Evolutionary conservation across 2,329 filamentous ascomycete genomes (phyloP).

Genomic region (Lizonia empirigonia): DNA sequence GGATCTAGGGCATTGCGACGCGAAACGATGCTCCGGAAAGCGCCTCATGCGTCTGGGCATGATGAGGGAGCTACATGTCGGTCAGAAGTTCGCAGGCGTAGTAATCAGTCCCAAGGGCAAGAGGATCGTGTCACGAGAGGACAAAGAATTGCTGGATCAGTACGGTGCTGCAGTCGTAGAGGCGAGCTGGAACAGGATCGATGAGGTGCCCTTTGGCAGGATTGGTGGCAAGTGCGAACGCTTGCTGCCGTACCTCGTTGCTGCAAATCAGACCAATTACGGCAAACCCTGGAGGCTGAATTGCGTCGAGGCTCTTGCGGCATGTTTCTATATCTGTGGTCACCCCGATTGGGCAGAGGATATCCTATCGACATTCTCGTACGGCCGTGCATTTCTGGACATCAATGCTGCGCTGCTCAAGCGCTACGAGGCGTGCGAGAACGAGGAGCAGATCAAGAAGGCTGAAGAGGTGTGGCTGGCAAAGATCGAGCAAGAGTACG

Average conservation of each 20-base stretch:
- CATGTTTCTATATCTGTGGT: conserved; percentile 91
- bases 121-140: conserved; percentile 79
- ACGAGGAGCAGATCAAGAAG: conserved; percentile 81
- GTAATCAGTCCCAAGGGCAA: conserved; percentile 97
- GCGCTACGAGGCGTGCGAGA: conserved; percentile 80
- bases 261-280: conserved; percentile 97
- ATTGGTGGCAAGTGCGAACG: conserved; percentile 95
- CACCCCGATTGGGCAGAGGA: conserved; percentile 88
- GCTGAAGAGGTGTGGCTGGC: conserved; percentile 87
- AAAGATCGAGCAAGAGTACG: conserved; percentile 87
- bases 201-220: conserved; percentile 86
- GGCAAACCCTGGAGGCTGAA: conserved; percentile 94
- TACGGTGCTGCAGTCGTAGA: conserved; percentile 95
- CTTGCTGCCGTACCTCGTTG: conserved; percentile 84
- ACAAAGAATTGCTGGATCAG: conserved; percentile 79
- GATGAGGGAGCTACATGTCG: conserved; percentile 90
- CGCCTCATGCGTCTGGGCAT: conserved; percentile 88
- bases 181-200: conserved; percentile 92
- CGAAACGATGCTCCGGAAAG: conserved; percentile 95
- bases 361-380: conserved; percentile 82
- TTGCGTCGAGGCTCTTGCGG: conserved; percentile 92
- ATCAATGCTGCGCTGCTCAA: conserved; percentile 86
- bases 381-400: conserved; percentile 84
- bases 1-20: conserved; percentile 97
- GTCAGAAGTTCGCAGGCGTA: conserved; percentile 89